phyloP scores from a whole-genome alignment of 768 basidiomycete species.

The Lenzites betulinus region DNA sequence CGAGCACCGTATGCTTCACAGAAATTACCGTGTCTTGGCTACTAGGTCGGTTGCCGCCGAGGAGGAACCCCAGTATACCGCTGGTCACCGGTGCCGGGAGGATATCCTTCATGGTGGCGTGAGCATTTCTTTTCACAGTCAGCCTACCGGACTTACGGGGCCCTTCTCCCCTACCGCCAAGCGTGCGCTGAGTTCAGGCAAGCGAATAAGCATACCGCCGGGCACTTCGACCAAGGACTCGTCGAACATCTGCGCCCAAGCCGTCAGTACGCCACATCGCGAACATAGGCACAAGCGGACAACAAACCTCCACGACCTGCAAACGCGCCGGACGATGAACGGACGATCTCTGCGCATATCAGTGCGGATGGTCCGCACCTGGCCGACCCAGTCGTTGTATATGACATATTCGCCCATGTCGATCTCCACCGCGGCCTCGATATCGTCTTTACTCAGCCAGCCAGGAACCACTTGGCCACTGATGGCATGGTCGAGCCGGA shows the following conservation, averaged over 20 bases:
- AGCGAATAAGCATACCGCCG: constrained; percentile 61
- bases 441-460: constrained; percentile 62
- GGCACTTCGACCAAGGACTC: constrained; percentile 75
- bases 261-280: constrained; percentile 12
- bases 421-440: constrained; percentile 58
- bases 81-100: constrained; percentile 53
- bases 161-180: constrained; percentile 77
- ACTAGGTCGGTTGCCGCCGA: constrained; percentile 45
- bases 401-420: constrained; percentile 83
- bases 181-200: constrained; percentile 78
- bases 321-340: constrained; percentile 9
- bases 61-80: constrained; percentile 47
- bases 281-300: background rate
- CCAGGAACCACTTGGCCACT: constrained; percentile 57
- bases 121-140: constrained; percentile 3
- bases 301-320: constrained; percentile 72
- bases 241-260: constrained; percentile 62
- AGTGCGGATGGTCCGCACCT: constrained; percentile 47
- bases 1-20: constrained; percentile 76
- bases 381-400: constrained; percentile 87
- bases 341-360: constrained; percentile 12
- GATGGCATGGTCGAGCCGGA: constrained; percentile 76
- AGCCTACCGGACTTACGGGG: constrained; percentile 46
- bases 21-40: constrained; percentile 65
- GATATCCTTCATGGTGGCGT: constrained; percentile 54